Evolutionary conservation across 2,329 filamentous ascomycete species (phyloP), one percentile per base, ranked within the genome.

Genomic region (Nothophaeocryptopus gaeumannii): DNA sequence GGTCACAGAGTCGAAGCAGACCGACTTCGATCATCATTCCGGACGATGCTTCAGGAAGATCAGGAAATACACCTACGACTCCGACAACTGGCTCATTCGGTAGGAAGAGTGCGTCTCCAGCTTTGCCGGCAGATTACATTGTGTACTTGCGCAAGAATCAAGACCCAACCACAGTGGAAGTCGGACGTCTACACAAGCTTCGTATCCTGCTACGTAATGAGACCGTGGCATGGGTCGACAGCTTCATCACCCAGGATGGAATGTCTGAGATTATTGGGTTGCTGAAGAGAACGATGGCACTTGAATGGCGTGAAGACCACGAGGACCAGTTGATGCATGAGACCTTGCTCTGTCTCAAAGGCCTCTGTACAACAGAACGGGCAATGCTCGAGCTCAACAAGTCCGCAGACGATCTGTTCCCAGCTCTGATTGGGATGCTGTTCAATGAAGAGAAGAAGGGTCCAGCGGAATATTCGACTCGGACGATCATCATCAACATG

Each of bases 371-470:
- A 1, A 96, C 92, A 1, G 90, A 88, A 12, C 79, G 89, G 32
- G 93, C 90, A 1, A 78, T 96, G 62, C 82, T 87, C 58, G 88
- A 92, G 64, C 80, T 99, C 7, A 81, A 88, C 58, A 82, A 83
- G 8, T 88, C 96, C 50, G 89, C 95, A 59, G 75, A 78, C 5
- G 85, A 85, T 0, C 78, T 99, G 8, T 96, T 97, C 64, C 89
- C 92, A 2, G 88, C 88, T 20, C 75, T 99, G 39, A 73, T 97
- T 39, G 81, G 82, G 51, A 90, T 97, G 85, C 78, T 97, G 35
- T 97, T 97, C 63, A 91, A 96, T 63, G 89, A 95, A n/a, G 92
- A 97, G 67, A 95, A 91, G 75, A 97, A 97, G 69, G 93, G 93
- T 0, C 93, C 93, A 0, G 95, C 89, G 73, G 93, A 99, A 70